Evolutionary conservation across 768 basidiomycete species (phyloP).

Genomic region (Pulveroboletus sp.): DNA sequence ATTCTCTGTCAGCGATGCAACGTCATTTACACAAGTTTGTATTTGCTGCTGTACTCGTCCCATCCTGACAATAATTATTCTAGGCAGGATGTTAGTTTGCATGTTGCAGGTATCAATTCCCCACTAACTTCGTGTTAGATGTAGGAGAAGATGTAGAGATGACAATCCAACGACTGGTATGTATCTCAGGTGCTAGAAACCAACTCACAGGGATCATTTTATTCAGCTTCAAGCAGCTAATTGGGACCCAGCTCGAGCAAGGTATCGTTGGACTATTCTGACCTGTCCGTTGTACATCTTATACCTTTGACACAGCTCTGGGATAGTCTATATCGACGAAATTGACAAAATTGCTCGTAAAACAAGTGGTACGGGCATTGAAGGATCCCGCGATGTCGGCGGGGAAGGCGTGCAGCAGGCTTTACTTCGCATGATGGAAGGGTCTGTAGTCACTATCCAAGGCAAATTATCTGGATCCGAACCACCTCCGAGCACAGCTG

Average conservation of each 20-base stretch:
- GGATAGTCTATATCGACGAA: slow-evolving; percentile 97
- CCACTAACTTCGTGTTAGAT: slow-evolving; percentile 44
- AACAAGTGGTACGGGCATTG: slow-evolving; percentile 47
- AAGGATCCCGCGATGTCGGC: slow-evolving; percentile 83
- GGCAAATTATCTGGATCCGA: slow-evolving; percentile 59
- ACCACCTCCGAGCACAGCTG: slow-evolving; percentile 39
- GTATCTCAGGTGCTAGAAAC: slow-evolving; percentile 11
- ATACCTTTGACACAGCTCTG: slow-evolving; percentile 53
- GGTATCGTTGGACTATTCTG: slow-evolving; percentile 40
- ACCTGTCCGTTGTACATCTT: neutral
- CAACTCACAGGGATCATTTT: neutral
- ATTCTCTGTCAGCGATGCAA: slow-evolving; percentile 92
- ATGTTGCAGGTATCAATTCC: neutral
- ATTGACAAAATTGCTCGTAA: slow-evolving; percentile 88
- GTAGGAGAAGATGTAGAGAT: slow-evolving; percentile 97
- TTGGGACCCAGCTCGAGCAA: slow-evolving; percentile 83
- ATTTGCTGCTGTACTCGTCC: neutral
- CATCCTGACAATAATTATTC: slow-evolving; percentile 10
- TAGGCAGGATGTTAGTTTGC: slow-evolving; percentile 70
- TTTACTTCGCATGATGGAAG: slow-evolving; percentile 92
- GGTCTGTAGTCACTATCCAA: slow-evolving; percentile 78
- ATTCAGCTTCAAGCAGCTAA: slow-evolving; percentile 82
- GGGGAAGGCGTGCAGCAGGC: slow-evolving; percentile 97
- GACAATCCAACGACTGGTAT: slow-evolving; percentile 79
- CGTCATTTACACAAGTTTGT: slow-evolving; percentile 84